Conservation (phyloP, 768 basidiomycete genomes). For the Hypholoma fasciculare region DNA sequence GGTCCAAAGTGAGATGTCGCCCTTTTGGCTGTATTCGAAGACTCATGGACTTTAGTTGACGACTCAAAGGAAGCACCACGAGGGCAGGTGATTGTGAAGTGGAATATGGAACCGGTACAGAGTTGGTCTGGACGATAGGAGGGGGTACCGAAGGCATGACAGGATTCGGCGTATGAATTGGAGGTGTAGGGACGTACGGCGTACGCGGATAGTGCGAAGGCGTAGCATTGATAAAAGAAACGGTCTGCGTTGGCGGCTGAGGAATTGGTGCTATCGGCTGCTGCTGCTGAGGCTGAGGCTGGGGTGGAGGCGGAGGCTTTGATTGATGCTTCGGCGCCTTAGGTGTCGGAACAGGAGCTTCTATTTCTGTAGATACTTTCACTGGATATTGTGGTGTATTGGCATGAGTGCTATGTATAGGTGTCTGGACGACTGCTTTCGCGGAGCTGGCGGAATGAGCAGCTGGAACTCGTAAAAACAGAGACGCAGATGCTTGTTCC, state of each 20-base stretch:
- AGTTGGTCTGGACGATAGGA: conserved; percentile 19
- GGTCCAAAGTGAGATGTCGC: conserved; percentile 58
- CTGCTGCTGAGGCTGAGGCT: conserved; percentile 27
- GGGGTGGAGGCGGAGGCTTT: conserved; percentile 6
- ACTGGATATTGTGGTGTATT: conserved; percentile 22
- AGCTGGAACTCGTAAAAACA: conserved; percentile 40
- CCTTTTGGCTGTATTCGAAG: conserved; percentile 59
- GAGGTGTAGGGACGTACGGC: conserved; percentile 41
- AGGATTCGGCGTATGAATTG: conserved; percentile 8
- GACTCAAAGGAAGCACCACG: conserved; percentile 33
- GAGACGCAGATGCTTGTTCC: conserved; percentile 21
- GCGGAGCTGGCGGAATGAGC: conserved; percentile 17
- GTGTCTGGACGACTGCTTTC: conserved; percentile 20
- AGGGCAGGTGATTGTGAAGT: conserved; percentile 40
- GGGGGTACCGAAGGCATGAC: conserved; percentile 22
- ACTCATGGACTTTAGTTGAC: conserved; percentile 53
- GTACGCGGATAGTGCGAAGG: conserved; percentile 58
- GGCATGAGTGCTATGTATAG: conserved; percentile 23
- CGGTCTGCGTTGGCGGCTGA: conserved; percentile 31
- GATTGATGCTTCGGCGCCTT: conserved; percentile 12
- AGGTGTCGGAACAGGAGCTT: conserved; percentile 15
- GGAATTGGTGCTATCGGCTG: conserved; percentile 30
- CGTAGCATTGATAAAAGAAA: conserved; percentile 32
- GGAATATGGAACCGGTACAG: conserved; percentile 24
- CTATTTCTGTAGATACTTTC: conserved; percentile 15